phyloP scores from a whole-genome alignment of 768 basidiomycete genomes.

The Rhodotorula babjevae region DNA sequence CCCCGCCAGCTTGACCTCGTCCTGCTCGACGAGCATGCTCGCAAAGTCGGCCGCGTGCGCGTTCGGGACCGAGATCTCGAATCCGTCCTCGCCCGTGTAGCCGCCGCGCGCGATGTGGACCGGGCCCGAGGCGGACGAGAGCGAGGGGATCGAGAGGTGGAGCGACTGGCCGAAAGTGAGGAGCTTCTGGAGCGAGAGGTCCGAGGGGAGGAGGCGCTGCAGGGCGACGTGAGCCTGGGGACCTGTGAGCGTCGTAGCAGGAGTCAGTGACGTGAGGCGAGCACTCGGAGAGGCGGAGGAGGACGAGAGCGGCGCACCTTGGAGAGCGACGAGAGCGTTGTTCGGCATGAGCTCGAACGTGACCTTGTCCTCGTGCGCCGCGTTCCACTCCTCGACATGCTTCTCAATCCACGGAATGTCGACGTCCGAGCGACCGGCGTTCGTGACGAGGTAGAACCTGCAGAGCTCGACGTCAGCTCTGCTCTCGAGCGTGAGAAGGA shows the following conservation, averaged over 20 bases:
- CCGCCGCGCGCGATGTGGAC: constrained; percentile 79
- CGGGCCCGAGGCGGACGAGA: constrained; percentile 50
- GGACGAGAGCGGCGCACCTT: constrained; percentile 55
- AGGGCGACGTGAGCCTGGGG: constrained; percentile 76
- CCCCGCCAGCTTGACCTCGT: constrained; percentile 70
- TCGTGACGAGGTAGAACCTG: constrained; percentile 92
- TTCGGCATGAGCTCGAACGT: constrained; percentile 73
- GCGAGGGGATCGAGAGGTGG: constrained; percentile 65
- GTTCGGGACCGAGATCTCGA: constrained; percentile 55
- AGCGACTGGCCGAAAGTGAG: constrained; percentile 82
- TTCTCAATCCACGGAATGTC: constrained; percentile 72
- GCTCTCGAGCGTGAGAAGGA: background rate
- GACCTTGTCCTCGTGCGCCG: constrained; percentile 54
- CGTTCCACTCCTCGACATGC: constrained; percentile 74
- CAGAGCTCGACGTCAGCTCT: constrained; percentile 36
- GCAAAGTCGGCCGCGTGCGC: constrained; percentile 21
- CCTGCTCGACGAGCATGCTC: constrained; percentile 29
- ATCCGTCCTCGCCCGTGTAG: constrained; percentile 98
- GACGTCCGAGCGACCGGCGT: constrained; percentile 76
- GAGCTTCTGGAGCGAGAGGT: constrained; percentile 46
- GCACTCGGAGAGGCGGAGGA: background rate
- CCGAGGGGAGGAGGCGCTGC: constrained; percentile 50
- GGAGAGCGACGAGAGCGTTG: constrained; percentile 85
- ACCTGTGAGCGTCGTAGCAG: constrained; percentile 51
- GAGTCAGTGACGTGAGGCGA: too few species aligned